Conservation (phyloP, 306 rosid species). For the Malus fusca region DNA sequence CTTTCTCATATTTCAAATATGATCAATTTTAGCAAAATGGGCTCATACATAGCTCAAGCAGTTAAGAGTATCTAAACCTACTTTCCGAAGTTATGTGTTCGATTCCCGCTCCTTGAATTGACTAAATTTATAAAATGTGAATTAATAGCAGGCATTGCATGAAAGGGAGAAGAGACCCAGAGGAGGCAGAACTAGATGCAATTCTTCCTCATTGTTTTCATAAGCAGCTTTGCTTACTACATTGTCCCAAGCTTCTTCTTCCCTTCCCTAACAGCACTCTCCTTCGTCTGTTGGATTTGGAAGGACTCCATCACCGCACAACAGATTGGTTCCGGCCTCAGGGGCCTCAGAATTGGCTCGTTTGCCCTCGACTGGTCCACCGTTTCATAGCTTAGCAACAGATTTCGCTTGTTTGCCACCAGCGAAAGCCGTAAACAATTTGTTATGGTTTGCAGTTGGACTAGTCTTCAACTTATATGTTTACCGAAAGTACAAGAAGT, state of each 20-base stretch:
- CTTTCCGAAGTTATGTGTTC: neutral
- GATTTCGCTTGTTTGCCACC: neutral
- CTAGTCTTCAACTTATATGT: conserved; percentile 27
- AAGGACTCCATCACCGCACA: conserved; percentile 23
- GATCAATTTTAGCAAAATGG: neutral
- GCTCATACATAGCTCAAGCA: neutral
- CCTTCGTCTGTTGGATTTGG: conserved; percentile 26
- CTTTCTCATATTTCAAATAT: neutral
- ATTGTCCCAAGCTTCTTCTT: conserved; percentile 25
- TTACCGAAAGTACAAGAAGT: conserved; percentile 22
- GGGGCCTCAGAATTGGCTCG: conserved; percentile 36
- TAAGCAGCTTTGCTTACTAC: conserved; percentile 28
- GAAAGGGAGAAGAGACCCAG: conserved; percentile 27
- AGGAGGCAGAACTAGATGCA: conserved; percentile 31
- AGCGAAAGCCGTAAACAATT: conserved; percentile 21
- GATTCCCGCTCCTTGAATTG: neutral
- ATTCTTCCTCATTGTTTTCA: conserved; percentile 17
- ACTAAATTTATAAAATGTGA: neutral
- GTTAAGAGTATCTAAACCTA: no score
- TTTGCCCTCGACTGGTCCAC: conserved; percentile 33
- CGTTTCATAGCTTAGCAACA: neutral
- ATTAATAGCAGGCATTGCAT: conserved; percentile 28
- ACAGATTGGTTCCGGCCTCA: conserved; percentile 28
- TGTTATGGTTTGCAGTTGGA: conserved; percentile 29
- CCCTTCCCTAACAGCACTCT: conserved; percentile 23